Evolutionary conservation across 768 basidiomycete genomes (phyloP).

Genomic region (Pleurotus giganteus): DNA sequence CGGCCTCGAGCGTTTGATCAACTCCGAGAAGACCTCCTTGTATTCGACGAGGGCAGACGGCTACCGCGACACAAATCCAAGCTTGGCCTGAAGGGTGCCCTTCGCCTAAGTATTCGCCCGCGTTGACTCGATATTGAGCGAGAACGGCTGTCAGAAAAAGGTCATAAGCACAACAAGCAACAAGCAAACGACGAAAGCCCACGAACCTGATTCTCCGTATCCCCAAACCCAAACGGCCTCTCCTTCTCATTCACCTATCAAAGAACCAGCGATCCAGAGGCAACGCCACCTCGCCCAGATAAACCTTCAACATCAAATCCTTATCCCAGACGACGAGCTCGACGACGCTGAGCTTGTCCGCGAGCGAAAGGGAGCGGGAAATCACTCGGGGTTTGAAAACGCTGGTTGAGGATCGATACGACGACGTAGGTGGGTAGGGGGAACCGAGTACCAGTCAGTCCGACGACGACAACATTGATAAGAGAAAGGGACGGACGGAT

Average conservation of each 20-base stretch:
- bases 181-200: no score
- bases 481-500: constrained; percentile 56
- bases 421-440: constrained; percentile 59
- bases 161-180: no score
- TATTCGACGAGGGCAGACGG: constrained; percentile 44
- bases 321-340: constrained; percentile 95
- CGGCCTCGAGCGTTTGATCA: constrained; percentile 61
- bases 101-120: constrained; percentile 36
- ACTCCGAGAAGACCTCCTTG: constrained; percentile 59
- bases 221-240: constrained; percentile 51
- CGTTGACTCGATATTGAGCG: constrained; percentile 39
- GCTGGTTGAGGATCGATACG: constrained; percentile 55
- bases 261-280: constrained; percentile 82
- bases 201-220: constrained; percentile 67
- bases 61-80: constrained; percentile 49
- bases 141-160: constrained; percentile 27
- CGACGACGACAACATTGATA: neutral
- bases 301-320: constrained; percentile 88
- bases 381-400: constrained; percentile 81
- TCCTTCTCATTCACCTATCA: constrained; percentile 26
- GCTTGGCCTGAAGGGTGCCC: constrained; percentile 41
- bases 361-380: constrained; percentile 77
- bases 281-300: constrained; percentile 84
- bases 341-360: constrained; percentile 67
- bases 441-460: neutral